Base-by-base conservation (phyloP, 225 moss, liverwort and hornwort genomes). In the Bryoerythrophyllum caledonicum region DNA sequence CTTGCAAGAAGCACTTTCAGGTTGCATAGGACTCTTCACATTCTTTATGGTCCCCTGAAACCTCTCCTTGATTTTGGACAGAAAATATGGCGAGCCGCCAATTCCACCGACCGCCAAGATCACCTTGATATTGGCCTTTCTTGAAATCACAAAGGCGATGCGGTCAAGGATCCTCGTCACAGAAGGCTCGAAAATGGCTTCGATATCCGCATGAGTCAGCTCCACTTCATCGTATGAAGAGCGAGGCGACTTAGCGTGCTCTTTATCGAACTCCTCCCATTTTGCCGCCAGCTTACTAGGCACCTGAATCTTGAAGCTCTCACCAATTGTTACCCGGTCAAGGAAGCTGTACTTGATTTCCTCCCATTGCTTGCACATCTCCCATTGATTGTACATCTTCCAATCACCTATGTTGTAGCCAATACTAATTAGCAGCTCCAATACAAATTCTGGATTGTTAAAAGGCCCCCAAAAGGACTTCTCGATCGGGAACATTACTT, bases 41-140 rank as follows among this genome's bases (percentile, higher is more conserved):
- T 68, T 58, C 71, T 83, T 71, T 12, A 76, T 75, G 1, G 23
- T 40, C 1, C 43, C 58, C 1, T 44, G 55, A 37, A 92, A 92
- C 0, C 72, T 62, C 26, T 82, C 62, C 20, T 75, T 74, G 21
- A 89, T 83, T 51, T 75, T 89, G 2, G 70, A 74, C 54, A 87
- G 2, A 7, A 94, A 81, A 57, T 89, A 90, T 0, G 89, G 90
- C 0, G 94, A 94, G 10, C 71, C 83, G 10, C 87, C 76, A 19
- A 94, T 92, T 2, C 90, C 92, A 0, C 94, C 94, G 0, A 92
- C 92, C 0, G 90, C 73, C 13, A 92, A 76, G 11, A 94, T 85
- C 5, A 69, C 77, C 52, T 83, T 83, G 10, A 89, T 53, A 5
- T 60, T 73, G 1, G 74, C 28, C 9, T 74, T 79, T 65, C 70